These are phyloP conservation scores for Mycena alexandri DNA, from an alignment of 768 basidiomycete genomes.

Conservation along the genomic window DNA sequence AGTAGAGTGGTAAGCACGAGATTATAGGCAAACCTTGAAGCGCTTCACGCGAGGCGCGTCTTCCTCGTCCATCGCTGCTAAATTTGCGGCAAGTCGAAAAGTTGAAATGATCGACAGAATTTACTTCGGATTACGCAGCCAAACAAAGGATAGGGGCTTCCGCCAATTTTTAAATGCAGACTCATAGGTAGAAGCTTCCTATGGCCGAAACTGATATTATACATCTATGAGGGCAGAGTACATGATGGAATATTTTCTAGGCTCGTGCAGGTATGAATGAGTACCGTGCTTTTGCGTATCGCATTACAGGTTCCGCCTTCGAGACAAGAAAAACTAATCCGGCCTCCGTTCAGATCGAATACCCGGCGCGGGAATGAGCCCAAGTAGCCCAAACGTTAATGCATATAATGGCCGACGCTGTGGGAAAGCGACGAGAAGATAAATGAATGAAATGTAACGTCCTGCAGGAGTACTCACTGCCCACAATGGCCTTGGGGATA, in stretches of 20 bases:
- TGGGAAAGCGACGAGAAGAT: too few relatives aligned
- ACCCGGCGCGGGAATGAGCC: constrained; percentile 74
- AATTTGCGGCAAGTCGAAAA: background rate
- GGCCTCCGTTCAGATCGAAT: constrained; percentile 18
- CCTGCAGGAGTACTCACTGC: constrained; percentile 57
- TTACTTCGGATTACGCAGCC: background rate
- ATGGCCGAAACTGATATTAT: background rate
- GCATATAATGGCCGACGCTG: constrained; percentile 80
- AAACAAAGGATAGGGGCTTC: constrained; percentile 27
- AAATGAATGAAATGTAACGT: background rate
- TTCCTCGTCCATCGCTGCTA: constrained; percentile 31
- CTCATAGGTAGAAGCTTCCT: too few relatives aligned
- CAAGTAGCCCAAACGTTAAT: constrained; percentile 79
- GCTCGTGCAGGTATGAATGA: constrained; percentile 3
- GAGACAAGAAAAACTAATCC: background rate
- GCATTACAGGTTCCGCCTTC: too few relatives aligned
- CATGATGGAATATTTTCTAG: constrained; percentile 18
- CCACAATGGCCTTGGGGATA: constrained; percentile 73
- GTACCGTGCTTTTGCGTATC: too few relatives aligned
- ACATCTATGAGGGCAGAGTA: constrained; percentile 16
- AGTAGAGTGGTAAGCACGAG: background rate
- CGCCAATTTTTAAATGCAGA: background rate
- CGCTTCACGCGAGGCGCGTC: constrained; percentile 57
- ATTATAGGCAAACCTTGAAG: constrained; percentile 57
- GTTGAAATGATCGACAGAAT: constrained; percentile 13